Evolutionary conservation across 495 filamentous ascomycete genomes (phyloP).

Genomic region (Hyaloscypha finlandica): DNA sequence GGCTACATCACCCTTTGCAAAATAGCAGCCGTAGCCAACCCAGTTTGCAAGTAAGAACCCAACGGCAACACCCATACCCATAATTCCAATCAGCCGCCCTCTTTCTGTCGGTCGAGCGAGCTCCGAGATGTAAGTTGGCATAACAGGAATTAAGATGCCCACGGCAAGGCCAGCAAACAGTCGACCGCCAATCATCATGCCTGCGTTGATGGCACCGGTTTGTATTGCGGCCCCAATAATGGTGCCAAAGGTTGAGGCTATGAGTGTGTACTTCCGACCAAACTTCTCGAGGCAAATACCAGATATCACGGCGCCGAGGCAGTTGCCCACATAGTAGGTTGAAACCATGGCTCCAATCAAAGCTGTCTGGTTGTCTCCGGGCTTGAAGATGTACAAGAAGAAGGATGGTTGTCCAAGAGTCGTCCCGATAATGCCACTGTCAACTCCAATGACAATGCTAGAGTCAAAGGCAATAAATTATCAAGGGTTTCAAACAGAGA

Average conservation of each 20-base stretch:
- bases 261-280: too few species aligned
- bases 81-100: conserved; percentile 27
- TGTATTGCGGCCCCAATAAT: conserved; percentile 23
- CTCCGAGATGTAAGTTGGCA: conserved; percentile 33
- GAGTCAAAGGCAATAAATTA: too few species aligned
- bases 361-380: too few species aligned
- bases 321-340: too few species aligned
- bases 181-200: conserved; percentile 40
- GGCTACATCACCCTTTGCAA: conserved; percentile 25
- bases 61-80: conserved; percentile 43
- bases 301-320: too few species aligned
- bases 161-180: conserved; percentile 36
- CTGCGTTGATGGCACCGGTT: conserved; percentile 35
- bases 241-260: not conserved
- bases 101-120: conserved; percentile 21
- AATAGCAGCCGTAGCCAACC: conserved; percentile 29
- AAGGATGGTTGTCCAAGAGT: too few species aligned
- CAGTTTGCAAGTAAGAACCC: conserved; percentile 52
- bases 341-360: too few species aligned
- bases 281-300: too few species aligned
- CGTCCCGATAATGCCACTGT: too few species aligned
- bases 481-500: too few species aligned
- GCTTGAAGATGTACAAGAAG: too few species aligned
- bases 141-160: conserved; percentile 34
- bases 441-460: too few species aligned